These are phyloP conservation scores for Hyaloscypha hepaticicola DNA, from an alignment of 495 filamentous ascomycete species.

Conservation along the genomic window DNA sequence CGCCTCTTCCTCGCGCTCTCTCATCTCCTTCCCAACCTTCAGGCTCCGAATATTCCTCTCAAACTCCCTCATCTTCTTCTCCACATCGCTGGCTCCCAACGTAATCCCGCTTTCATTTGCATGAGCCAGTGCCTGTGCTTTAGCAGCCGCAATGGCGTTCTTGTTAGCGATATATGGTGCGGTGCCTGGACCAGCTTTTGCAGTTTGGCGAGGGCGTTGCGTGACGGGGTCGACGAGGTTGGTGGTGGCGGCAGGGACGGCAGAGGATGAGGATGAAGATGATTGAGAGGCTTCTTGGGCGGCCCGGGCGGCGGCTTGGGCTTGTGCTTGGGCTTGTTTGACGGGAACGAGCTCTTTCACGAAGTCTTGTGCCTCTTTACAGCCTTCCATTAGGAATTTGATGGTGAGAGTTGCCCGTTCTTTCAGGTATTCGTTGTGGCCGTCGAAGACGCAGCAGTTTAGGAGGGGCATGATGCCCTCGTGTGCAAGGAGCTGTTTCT, in stretches of 20 bases:
- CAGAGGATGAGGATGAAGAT: too few species aligned
- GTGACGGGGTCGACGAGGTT: neutral
- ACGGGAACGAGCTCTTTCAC: slow-evolving; percentile 57
- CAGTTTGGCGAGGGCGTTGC: slow-evolving; percentile 1
- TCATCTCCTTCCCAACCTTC: slow-evolving; percentile 5
- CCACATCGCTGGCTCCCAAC: slow-evolving; percentile 7
- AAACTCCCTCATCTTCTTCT: slow-evolving; percentile 18
- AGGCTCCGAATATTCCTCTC: slow-evolving; percentile 21
- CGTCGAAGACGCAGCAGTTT: slow-evolving; percentile 81
- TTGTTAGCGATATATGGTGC: neutral
- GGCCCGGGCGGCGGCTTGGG: slow-evolving; percentile 10
- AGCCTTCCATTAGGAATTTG: slow-evolving; percentile 85
- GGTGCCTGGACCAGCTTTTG: neutral
- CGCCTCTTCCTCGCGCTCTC: neutral
- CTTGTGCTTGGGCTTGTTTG: slow-evolving; percentile 29
- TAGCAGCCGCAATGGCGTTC: neutral
- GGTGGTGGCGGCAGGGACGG: neutral
- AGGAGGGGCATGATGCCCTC: slow-evolving; percentile 85
- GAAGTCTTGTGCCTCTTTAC: slow-evolving; percentile 72
- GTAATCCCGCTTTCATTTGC: neutral
- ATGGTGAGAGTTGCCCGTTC: slow-evolving; percentile 90
- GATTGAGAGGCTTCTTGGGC: slow-evolving; percentile 1
- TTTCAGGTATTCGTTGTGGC: slow-evolving; percentile 84
- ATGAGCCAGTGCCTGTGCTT: neutral
- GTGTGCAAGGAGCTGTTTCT: slow-evolving; percentile 77